Base-by-base conservation (phyloP, 2,329 filamentous ascomycete species). In the Aspergillus flavus region DNA sequence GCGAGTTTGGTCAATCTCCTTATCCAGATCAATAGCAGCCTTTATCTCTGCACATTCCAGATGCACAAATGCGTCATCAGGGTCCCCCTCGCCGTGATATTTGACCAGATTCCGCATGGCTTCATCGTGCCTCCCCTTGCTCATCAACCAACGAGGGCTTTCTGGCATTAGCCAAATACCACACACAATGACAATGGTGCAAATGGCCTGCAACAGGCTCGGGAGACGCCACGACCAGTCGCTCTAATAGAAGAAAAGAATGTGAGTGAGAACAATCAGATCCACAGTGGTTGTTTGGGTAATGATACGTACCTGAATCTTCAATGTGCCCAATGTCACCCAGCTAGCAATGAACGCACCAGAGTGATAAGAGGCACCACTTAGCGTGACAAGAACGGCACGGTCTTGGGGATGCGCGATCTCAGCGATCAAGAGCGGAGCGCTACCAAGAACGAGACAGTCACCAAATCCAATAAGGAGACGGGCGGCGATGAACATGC, bases 21-120 rank as follows among this genome's bases (percentile, higher is more conserved):
- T 67, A 34, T 69, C 68, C 11, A 59, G 43, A 78, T 82, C 34
- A 36, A 36, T 36, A 1, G 34, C 34, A 36, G 34, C 34, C 34
- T 36, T 36, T 12, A 36, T 36, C 34, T 36, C 34, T 36, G 34
- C 34, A 36, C 14, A 36, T 5, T 36, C 34, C 12, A 36, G 34
- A 14, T 14, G 34, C 34, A 36, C 34, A 36, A 36, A 36, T 36
- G 34, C 12, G 34, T 36, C 34, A 36, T 36, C 34, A 4, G 5
- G 34, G 34, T 36, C 12, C 84, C 26, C 77, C 74, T 46, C 63
- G 12, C 60, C 68, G 30, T 70, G 68, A 23, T 68, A 70, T 43
- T 66, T 52, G 32, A 32, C 21, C 6, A 53, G 46, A 6, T 53
- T 53, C 2, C 52, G 21, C 21, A 12, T 14, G 12, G 57, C 57